These are phyloP conservation scores for Cyberlindnera subsufficiens DNA, from an alignment of 805 yeast genomes.

Conservation along the genomic window DNA sequence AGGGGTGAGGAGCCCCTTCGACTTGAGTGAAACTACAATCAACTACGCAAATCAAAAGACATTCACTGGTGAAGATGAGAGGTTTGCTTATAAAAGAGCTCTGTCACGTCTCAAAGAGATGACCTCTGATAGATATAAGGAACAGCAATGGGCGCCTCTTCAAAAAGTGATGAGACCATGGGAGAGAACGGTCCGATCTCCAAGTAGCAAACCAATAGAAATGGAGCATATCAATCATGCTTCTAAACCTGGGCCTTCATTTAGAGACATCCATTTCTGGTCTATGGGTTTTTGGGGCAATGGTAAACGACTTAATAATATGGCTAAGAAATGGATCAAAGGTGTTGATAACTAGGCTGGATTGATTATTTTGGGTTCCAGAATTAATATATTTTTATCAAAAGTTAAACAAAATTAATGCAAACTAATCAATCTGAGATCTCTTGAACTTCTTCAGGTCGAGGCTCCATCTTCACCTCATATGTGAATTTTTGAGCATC, in stretches of 20 bases:
- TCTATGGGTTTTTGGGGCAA: slow-evolving; percentile 61
- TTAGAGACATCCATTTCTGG: slow-evolving; percentile 53
- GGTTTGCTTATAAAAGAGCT: slow-evolving; percentile 68
- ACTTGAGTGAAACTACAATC: slow-evolving; percentile 15
- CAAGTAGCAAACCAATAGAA: slow-evolving; percentile 14
- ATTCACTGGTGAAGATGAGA: slow-evolving; percentile 75
- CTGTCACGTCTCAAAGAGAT: slow-evolving; percentile 58
- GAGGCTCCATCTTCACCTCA: neutral
- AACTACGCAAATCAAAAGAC: slow-evolving; percentile 45
- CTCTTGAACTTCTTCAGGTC: neutral
- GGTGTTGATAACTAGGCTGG: slow-evolving; percentile 19
- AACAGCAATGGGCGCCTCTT: slow-evolving; percentile 49
- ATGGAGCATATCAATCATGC: slow-evolving; percentile 13
- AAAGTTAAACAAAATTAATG: neutral
- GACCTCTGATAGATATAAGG: slow-evolving; percentile 50
- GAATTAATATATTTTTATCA: neutral
- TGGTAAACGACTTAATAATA: slow-evolving; percentile 39
- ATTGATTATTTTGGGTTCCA: too few relatives aligned
- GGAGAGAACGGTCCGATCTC: slow-evolving; percentile 29
- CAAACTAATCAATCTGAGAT: neutral
- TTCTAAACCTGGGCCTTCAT: slow-evolving; percentile 29
- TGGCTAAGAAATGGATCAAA: slow-evolving; percentile 52
- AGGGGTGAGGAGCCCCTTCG: slow-evolving; percentile 15
- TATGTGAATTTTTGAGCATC: neutral
- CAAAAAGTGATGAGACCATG: slow-evolving; percentile 50